Conservation (phyloP, 192 early-diverging fungal species). For the Pilaira anomala region DNA sequence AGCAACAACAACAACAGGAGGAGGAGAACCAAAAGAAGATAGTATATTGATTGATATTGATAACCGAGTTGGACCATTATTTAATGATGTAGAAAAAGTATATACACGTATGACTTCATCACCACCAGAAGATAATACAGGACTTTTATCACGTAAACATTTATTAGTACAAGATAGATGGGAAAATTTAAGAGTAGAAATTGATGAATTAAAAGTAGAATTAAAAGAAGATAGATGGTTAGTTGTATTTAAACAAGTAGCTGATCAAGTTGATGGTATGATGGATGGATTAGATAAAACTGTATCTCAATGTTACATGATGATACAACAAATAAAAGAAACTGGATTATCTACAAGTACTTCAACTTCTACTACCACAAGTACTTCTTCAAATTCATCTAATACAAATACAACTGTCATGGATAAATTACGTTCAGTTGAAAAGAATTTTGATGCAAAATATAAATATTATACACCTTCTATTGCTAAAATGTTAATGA, state of each 20-base stretch:
- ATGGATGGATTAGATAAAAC: slow-evolving; percentile 55
- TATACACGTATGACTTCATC: slow-evolving; percentile 33
- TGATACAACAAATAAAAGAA: slow-evolving; percentile 15
- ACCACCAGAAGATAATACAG: slow-evolving; percentile 30
- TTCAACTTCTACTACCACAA: slow-evolving; percentile 20
- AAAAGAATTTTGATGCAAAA: slow-evolving; percentile 56
- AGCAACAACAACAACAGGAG: slow-evolving; percentile 2
- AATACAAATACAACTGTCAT: slow-evolving; percentile 24
- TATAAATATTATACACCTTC: slow-evolving; percentile 54
- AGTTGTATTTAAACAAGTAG: slow-evolving; percentile 49
- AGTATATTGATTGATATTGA: slow-evolving; percentile 45
- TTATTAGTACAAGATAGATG: slow-evolving; percentile 41
- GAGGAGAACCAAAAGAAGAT: slow-evolving; percentile 31
- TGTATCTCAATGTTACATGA: slow-evolving; percentile 42
- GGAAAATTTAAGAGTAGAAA: slow-evolving; percentile 53
- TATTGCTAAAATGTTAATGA: slow-evolving; percentile 53
- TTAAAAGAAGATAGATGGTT: slow-evolving; percentile 60
- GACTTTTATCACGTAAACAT: slow-evolving; percentile 32
- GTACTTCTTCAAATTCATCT: slow-evolving; percentile 1
- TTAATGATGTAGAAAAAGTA: slow-evolving; percentile 46
- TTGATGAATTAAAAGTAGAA: slow-evolving; percentile 54
- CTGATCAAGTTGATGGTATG: slow-evolving; percentile 55
- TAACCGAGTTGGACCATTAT: slow-evolving; percentile 48
- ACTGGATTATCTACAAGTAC: slow-evolving; percentile 10
- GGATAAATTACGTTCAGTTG: slow-evolving; percentile 46